Evolutionary conservation across 208 protist species (phyloP).

Genomic region (Acanthamoeba royreba): DNA sequence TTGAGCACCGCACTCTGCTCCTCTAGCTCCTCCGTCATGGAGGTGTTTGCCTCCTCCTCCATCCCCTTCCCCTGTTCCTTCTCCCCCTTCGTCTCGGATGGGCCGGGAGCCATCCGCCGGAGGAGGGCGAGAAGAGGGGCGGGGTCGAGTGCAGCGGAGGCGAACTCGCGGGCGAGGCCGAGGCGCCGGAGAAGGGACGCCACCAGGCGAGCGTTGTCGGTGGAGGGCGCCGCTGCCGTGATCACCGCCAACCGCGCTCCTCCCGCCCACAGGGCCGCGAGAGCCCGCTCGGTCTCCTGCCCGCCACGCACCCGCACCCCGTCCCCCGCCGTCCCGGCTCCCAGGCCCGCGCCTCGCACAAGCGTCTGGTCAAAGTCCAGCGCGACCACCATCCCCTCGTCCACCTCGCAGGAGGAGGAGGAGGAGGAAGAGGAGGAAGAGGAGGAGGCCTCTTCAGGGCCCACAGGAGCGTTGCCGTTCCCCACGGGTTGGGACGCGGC

Average conservation of each 20-base stretch:
- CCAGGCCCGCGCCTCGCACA: background rate
- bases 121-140: background rate
- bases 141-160: background rate
- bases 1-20: background rate
- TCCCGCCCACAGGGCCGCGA: background rate
- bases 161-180: background rate
- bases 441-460: background rate
- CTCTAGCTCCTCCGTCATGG: background rate
- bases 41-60: background rate
- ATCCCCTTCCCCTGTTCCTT: background rate
- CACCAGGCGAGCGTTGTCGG: background rate
- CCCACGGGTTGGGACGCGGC: background rate
- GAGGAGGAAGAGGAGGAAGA: background rate
- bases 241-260: background rate
- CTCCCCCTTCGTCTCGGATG: background rate
- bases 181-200: background rate
- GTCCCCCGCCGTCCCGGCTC: background rate
- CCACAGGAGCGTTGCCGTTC: background rate
- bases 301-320: background rate
- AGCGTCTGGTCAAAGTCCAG: constrained; percentile 24
- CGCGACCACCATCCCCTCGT: background rate
- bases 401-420: no score
- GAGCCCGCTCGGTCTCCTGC: background rate
- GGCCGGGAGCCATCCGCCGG: background rate
- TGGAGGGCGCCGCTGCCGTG: background rate